Percentiles rank a stretch among this genome's conserved stretches.
These are phyloP conservation scores for Scleromitrula shiraiana DNA, from an alignment of 2,329 filamentous ascomycete genomes.

Conservation along the genomic window DNA sequence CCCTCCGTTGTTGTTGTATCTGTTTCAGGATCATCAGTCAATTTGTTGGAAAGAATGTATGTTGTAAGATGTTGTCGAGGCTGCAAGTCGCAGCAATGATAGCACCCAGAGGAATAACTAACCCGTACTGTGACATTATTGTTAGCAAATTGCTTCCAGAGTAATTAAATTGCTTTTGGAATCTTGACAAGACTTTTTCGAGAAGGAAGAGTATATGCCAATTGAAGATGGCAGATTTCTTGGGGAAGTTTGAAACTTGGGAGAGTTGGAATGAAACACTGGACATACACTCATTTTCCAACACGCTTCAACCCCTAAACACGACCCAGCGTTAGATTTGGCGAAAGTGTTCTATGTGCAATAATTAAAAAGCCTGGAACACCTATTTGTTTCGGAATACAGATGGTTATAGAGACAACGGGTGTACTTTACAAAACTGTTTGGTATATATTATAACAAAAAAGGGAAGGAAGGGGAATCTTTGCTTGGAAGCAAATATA, in stretches of 20 bases:
- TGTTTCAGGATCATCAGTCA: neutral
- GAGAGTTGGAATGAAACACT: slow-evolving; percentile 18
- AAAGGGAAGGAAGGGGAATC: too few relatives aligned
- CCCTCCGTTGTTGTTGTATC: neutral
- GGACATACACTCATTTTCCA: slow-evolving; percentile 26
- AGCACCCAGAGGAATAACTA: slow-evolving; percentile 18
- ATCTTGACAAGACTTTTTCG: neutral
- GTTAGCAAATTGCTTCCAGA: slow-evolving; percentile 15
- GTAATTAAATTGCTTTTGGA: neutral
- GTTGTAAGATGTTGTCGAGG: neutral
- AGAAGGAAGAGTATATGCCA: neutral
- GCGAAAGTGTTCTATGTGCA: neutral
- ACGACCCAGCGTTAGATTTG: neutral
- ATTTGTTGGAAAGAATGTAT: neutral
- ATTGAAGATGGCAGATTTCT: neutral
- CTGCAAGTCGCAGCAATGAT: neutral
- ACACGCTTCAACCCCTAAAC: slow-evolving; percentile 7
- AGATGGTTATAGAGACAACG: too few relatives aligned
- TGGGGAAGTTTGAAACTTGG: slow-evolving; percentile 14
- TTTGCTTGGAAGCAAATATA: too few relatives aligned
- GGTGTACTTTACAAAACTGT: neutral
- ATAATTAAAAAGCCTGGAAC: neutral
- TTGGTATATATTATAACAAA: neutral
- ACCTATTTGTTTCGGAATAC: neutral
- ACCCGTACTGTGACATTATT: slow-evolving; percentile 29